Conservation (phyloP, 2,329 filamentous ascomycete species). For the Curvularia hawaiiensis region DNA sequence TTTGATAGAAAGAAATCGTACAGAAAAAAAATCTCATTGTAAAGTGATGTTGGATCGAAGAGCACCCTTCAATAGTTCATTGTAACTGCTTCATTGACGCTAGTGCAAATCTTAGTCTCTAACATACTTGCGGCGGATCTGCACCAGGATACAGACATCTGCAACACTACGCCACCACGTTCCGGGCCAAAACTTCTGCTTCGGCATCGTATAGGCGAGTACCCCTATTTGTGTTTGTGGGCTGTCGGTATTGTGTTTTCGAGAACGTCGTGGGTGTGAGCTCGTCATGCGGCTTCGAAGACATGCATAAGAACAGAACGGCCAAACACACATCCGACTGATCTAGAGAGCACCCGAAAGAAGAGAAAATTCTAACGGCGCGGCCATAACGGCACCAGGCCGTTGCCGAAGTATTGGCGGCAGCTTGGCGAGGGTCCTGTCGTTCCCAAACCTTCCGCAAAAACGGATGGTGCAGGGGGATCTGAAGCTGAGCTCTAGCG, state of each 20-base stretch:
- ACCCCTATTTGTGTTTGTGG: constrained; percentile 16
- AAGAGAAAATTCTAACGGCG: constrained; percentile 4
- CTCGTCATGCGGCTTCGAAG: constrained; percentile 11
- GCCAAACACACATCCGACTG: constrained; percentile 18
- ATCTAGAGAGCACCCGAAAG: constrained; percentile 1
- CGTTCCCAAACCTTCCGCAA: constrained; percentile 25
- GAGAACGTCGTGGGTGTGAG: constrained; percentile 24
- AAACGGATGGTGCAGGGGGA: constrained; percentile 26
- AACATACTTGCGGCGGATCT: constrained; percentile 28
- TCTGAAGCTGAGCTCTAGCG: constrained; percentile 20
- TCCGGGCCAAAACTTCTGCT: constrained; percentile 8
- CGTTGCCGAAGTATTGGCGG: constrained; percentile 22
- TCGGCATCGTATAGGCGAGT: constrained; percentile 5
- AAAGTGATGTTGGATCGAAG: background rate
- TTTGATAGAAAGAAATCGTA: background rate
- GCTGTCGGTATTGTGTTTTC: constrained; percentile 15
- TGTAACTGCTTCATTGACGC: constrained; percentile 9
- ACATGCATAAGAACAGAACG: constrained; percentile 14
- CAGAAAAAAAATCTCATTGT: background rate
- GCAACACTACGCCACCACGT: constrained; percentile 26
- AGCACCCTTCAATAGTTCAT: constrained; percentile 18
- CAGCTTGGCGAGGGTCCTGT: constrained; percentile 28
- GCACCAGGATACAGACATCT: constrained; percentile 23
- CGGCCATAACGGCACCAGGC: constrained; percentile 9
- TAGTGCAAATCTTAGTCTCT: constrained; percentile 20